Evolutionary conservation across 169 alveolate genomes (phyloP).

Genomic region (Cryptosporidium baileyi): DNA sequence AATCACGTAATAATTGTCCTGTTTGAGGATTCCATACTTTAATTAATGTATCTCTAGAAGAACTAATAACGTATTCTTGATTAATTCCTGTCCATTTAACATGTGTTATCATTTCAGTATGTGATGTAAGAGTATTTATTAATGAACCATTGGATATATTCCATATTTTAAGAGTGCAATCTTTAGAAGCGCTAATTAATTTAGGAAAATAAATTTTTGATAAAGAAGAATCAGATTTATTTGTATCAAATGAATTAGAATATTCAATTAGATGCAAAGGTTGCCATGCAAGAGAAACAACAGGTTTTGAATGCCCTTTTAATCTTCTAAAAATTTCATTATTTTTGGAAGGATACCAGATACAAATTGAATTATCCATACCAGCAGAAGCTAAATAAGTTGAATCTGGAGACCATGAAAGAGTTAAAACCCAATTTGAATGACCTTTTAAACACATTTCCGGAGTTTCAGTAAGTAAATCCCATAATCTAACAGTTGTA

Average conservation of each 20-base stretch:
- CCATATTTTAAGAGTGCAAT: constrained; percentile 91
- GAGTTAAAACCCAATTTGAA: constrained; percentile 89
- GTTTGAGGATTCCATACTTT: constrained; percentile 90
- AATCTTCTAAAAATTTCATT: constrained; percentile 65
- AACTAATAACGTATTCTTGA: constrained; percentile 86
- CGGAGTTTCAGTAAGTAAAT: constrained; percentile 91
- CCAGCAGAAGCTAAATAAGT: constrained; percentile 90
- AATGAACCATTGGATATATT: constrained; percentile 81
- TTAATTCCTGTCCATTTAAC: constrained; percentile 92
- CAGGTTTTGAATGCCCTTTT: constrained; percentile 80
- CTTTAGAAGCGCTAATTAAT: constrained; percentile 83
- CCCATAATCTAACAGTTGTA: constrained; percentile 93
- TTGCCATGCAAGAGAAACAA: constrained; percentile 88
- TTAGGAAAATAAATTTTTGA: constrained; percentile 43
- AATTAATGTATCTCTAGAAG: constrained; percentile 93
- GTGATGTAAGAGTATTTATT: constrained; percentile 87
- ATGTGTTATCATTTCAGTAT: constrained; percentile 90
- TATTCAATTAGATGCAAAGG: constrained; percentile 85
- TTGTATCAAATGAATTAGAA: constrained; percentile 68
- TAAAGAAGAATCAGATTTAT: constrained; percentile 4
- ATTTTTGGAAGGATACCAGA: constrained; percentile 83
- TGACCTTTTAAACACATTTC: constrained; percentile 89
- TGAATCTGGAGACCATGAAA: constrained; percentile 94
- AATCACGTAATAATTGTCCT: constrained; percentile 81
- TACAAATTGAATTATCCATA: constrained; percentile 84